phyloP scores from a whole-genome alignment of 768 basidiomycete genomes.

The Candolleomyces efflorescens region DNA sequence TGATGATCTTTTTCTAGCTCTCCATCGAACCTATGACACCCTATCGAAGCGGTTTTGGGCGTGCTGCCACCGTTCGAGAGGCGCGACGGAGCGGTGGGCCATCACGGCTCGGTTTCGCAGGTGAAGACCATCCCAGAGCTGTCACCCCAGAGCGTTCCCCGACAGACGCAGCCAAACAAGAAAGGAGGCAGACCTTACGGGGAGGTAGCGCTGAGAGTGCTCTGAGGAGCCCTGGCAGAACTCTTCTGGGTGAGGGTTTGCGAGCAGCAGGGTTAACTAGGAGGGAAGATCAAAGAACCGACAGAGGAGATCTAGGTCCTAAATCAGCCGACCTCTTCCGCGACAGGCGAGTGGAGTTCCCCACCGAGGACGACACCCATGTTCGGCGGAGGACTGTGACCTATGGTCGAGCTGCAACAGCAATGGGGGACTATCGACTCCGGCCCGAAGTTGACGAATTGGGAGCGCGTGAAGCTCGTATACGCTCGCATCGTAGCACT shows the following conservation, averaged over 20 bases:
- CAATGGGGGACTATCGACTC: constrained; percentile 48
- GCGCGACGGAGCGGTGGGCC: constrained; percentile 13
- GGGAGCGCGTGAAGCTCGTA: background rate
- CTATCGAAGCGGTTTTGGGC: constrained; percentile 20
- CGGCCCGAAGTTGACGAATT: constrained; percentile 19
- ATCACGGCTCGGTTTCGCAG: constrained; percentile 18
- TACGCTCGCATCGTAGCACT: constrained; percentile 39
- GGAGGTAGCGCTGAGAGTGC: constrained; percentile 72
- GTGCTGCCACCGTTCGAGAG: constrained; percentile 27
- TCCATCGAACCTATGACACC: constrained; percentile 38
- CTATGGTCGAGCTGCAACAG: constrained; percentile 43
- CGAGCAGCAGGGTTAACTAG: constrained; percentile 63
- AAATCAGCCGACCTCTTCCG: constrained; percentile 20
- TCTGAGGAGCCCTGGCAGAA: constrained; percentile 42
- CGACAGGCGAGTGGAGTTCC: constrained; percentile 29
- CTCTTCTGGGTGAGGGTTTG: constrained; percentile 62
- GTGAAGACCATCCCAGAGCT: constrained; percentile 21
- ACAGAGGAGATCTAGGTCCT: constrained; percentile 2
- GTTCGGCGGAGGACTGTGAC: constrained; percentile 19
- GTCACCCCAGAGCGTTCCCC: constrained; percentile 8
- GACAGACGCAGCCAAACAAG: constrained; percentile 17
- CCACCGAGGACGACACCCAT: constrained; percentile 28
- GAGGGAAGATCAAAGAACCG: constrained; percentile 14
- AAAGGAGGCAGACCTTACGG: constrained; percentile 52
- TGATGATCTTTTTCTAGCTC: constrained; percentile 15